phyloP scores from a whole-genome alignment of 495 filamentous ascomycete genomes.

The Elaphomyces granulatus region DNA sequence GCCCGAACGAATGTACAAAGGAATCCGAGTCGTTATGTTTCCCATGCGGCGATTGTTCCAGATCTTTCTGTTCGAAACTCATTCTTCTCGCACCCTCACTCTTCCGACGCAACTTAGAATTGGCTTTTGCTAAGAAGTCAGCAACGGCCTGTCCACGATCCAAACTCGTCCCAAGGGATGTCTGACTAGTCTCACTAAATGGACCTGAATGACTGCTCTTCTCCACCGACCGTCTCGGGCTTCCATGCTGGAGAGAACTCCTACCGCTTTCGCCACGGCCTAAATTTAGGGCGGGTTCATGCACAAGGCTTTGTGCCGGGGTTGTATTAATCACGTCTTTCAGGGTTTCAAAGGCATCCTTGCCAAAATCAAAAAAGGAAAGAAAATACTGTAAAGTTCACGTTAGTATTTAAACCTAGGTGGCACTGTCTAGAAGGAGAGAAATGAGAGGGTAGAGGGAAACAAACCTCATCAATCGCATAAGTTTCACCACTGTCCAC shows the following conservation, averaged over 20 bases:
- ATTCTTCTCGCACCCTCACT: slow-evolving; percentile 44
- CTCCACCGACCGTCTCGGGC: slow-evolving; percentile 31
- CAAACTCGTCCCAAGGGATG: slow-evolving; percentile 6
- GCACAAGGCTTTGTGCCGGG: slow-evolving; percentile 34
- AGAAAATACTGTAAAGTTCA: slow-evolving; percentile 70
- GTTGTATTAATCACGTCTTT: slow-evolving; percentile 58
- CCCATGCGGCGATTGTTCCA: slow-evolving; percentile 27
- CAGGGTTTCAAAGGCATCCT: slow-evolving; percentile 70
- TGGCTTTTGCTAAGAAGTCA: background rate
- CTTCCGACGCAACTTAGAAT: slow-evolving; percentile 17
- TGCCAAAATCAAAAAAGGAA: slow-evolving; percentile 78
- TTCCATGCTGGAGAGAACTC: too few species aligned
- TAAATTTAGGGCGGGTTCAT: slow-evolving; percentile 5
- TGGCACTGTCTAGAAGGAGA: too few species aligned
- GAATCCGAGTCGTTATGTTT: slow-evolving; percentile 58
- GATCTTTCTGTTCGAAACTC: slow-evolving; percentile 21
- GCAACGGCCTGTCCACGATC: slow-evolving; percentile 7
- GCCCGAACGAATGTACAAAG: slow-evolving; percentile 56
- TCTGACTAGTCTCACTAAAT: slow-evolving; percentile 10
- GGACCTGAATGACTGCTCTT: slow-evolving; percentile 14
- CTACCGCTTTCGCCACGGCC: too few species aligned
- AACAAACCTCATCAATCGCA: slow-evolving; percentile 79
- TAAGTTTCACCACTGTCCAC: slow-evolving; percentile 87
- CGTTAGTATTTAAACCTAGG: slow-evolving; percentile 11
- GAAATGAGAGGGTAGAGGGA: background rate